Percentiles rank a stretch among this genome's conserved stretches.
These are phyloP conservation scores for Penicillium goetzii DNA, from an alignment of 495 filamentous ascomycete species.

Conservation along the genomic window DNA sequence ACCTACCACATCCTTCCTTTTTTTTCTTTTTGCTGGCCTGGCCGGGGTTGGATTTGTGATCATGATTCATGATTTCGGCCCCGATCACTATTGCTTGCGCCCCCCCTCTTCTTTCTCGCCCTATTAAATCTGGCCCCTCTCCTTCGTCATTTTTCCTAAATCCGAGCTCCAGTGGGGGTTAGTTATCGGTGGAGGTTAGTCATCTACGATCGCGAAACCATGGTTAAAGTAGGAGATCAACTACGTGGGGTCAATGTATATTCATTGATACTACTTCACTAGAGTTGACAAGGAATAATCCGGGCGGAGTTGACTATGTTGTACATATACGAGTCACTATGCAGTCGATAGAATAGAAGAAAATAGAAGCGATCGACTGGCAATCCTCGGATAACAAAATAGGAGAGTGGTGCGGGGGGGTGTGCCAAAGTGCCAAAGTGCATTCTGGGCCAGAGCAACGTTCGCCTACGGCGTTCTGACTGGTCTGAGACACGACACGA, in stretches of 20 bases:
- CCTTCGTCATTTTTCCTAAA: not conserved
- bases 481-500: conserved; percentile 25
- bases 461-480: conserved; percentile 22
- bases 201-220: not conserved
- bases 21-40: not conserved
- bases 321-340: not conserved
- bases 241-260: not conserved
- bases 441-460: conserved; percentile 19
- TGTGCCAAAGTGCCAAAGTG: conserved; percentile 3
- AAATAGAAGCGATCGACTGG: not conserved
- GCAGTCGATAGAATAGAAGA: not conserved
- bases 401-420: not conserved
- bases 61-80: not conserved
- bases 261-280: not conserved
- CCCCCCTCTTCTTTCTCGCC: not conserved
- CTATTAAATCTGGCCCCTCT: not conserved
- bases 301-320: not conserved
- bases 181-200: not conserved
- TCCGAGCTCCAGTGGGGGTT: not conserved
- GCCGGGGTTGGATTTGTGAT: not conserved
- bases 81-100: not conserved
- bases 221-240: not conserved
- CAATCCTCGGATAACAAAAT: not conserved
- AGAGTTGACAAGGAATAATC: too few relatives aligned
- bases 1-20: not conserved